Conservation (phyloP, 768 basidiomycete genomes). For the Hemileccinum impolitum region DNA sequence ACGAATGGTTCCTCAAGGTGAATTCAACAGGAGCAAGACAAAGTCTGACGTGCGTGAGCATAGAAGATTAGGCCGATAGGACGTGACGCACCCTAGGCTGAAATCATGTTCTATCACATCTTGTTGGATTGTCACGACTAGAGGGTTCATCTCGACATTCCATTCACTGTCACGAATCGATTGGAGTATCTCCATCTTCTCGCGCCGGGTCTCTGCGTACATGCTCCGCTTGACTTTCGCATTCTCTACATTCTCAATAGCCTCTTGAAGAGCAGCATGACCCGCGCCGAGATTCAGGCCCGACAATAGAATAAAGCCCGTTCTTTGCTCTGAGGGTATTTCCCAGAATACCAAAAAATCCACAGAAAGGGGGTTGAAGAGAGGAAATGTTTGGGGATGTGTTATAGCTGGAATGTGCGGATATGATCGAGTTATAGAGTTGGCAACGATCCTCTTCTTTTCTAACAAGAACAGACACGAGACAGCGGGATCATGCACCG, state of each 20-base stretch:
- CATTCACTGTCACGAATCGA: constrained; percentile 69
- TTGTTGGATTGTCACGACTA: constrained; percentile 50
- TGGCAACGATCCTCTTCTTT: constrained; percentile 42
- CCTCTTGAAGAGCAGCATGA: constrained; percentile 60
- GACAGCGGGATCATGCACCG: constrained; percentile 21
- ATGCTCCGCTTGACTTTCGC: constrained; percentile 76
- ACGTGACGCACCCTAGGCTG: constrained; percentile 53
- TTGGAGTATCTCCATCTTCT: constrained; percentile 63
- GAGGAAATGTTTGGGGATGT: constrained; percentile 67
- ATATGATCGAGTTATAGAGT: constrained; percentile 38
- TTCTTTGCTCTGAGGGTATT: constrained; percentile 54
- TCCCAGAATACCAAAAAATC: constrained; percentile 80
- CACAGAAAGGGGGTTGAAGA: constrained; percentile 69
- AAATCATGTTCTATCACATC: constrained; percentile 63
- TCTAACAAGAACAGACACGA: constrained; percentile 48
- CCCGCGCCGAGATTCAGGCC: constrained; percentile 64
- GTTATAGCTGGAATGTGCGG: constrained; percentile 54
- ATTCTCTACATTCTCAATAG: constrained; percentile 56
- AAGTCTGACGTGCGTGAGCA: constrained; percentile 40
- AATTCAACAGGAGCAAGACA: constrained; percentile 54
- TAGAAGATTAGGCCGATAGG: not conserved
- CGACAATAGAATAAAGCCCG: constrained; percentile 58
- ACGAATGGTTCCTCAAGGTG: constrained; percentile 67
- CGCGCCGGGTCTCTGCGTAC: constrained; percentile 86
- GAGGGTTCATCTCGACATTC: constrained; percentile 77